Percentiles rank a stretch among this genome's conserved stretches.
Evolutionary conservation across 2,329 filamentous ascomycete species (phyloP).

Genomic region (Aspergillus sp.): DNA sequence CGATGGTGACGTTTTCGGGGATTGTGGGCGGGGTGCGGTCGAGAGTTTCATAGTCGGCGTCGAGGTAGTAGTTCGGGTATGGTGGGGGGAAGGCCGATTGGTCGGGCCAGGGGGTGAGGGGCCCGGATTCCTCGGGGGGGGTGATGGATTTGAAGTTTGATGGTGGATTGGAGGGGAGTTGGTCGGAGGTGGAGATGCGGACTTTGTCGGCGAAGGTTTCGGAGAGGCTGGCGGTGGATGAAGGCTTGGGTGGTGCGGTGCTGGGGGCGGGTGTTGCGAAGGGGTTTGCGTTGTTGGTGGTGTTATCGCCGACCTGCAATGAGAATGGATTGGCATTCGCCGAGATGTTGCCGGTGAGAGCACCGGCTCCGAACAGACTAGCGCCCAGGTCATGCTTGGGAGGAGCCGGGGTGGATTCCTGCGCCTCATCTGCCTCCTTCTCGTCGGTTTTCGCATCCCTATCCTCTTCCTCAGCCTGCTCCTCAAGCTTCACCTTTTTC

Average conservation of each 20-base stretch:
- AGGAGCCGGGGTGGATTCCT: constrained; percentile 8
- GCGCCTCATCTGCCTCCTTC: constrained; percentile 2
- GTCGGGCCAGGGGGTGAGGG: constrained; percentile 69
- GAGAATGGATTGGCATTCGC: constrained; percentile 50
- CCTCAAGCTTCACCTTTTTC: constrained; percentile 39
- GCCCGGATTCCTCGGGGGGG: constrained; percentile 31
- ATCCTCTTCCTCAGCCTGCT: constrained; percentile 20
- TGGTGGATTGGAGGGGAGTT: constrained; percentile 22
- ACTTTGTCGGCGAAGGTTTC: constrained; percentile 69
- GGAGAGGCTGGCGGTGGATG: constrained; percentile 56
- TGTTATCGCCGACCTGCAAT: constrained; percentile 10
- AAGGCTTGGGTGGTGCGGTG: constrained; percentile 12
- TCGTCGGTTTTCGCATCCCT: constrained; percentile 11
- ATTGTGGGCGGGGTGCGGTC: constrained; percentile 48
- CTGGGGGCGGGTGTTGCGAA: constrained; percentile 48
- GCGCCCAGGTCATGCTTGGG: constrained; percentile 38
- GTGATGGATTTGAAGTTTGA: constrained; percentile 11
- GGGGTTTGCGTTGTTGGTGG: constrained; percentile 44
- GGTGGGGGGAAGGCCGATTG: constrained; percentile 57
- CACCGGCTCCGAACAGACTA: constrained; percentile 57
- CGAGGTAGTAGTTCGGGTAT: constrained; percentile 73
- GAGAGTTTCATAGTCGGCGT: constrained; percentile 87
- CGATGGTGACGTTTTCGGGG: constrained; percentile 42
- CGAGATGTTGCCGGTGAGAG: constrained; percentile 30
- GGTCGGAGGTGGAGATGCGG: constrained; percentile 42